Base-by-base conservation (phyloP, 2,329 filamentous ascomycete genomes). In the Emmonsia crescens region DNA sequence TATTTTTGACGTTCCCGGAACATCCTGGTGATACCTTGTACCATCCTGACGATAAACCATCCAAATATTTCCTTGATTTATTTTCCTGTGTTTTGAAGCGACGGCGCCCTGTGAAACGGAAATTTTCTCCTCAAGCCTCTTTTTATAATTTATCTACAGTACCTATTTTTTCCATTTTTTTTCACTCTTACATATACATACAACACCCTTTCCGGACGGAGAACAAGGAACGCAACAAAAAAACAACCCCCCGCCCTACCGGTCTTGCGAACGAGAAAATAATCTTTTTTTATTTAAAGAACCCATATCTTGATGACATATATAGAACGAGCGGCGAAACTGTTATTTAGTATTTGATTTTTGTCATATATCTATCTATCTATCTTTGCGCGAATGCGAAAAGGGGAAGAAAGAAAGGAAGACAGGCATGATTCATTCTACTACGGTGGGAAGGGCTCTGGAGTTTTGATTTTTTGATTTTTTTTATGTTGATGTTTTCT, bases 291-390 rank as follows among this genome's bases (percentile, higher is more conserved):
- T 5, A 21, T 24, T 21, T 14, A 3, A 48, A 48, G 12, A 27
- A 4, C 54, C 54, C 38, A n/a, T 58, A 36, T 58, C 46, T 52
- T 59, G 61, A 63, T 64, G 59, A 64, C 62, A 27, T 59, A 49
- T 58, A 64, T 63, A 64, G 61, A 64, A 56, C 52, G 63, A 64
- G 61, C 59, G 61, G 63, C 63, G 63, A 61, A 24, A 48, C n/a
- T 19, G 9, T 56, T 51, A 48, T 24, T 8, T 5, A 48, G 44
- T 21, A 27, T 10, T 46, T 48, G 16, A 12, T 42, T 38, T 57
- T n/a, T 29, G 38, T 36, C 19, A 55, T 8, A 55, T 59, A 52
- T 59, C 44, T 54, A 52, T 57, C 44, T 46, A n/a, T n/a, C n/a
- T n/a, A n/a, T n/a, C n/a, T n/a, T n/a, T n/a, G n/a, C n/a, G n/a